A percentile compares a stretch with the other conserved stretches of the same genome.
These are phyloP conservation scores for Peronospora destructor DNA, from an alignment of 352 stramenopile genomes.

Conservation along the genomic window DNA sequence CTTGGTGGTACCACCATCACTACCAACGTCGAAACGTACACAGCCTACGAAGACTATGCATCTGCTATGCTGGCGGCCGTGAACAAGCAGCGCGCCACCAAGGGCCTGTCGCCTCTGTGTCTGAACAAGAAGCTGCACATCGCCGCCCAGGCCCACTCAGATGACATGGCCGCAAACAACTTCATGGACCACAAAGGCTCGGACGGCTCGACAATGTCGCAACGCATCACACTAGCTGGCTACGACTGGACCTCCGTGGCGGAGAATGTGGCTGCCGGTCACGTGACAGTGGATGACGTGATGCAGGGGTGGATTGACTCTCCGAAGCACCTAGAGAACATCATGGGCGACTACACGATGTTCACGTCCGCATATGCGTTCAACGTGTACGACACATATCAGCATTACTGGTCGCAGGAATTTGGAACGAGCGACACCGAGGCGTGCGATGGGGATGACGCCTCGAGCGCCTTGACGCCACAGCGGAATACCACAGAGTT, in stretches of 20 bases:
- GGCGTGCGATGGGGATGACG: conserved; percentile 8
- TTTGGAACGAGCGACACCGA: conserved; percentile 36
- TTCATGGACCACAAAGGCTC: conserved; percentile 42
- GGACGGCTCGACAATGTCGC: conserved; percentile 29
- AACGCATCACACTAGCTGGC: conserved; percentile 32
- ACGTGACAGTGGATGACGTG: conserved; percentile 25
- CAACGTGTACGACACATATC: conserved; percentile 23
- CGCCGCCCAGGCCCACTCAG: conserved; percentile 22
- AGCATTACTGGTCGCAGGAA: conserved; percentile 59
- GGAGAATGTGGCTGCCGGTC: conserved; percentile 34
- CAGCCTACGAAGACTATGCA: conserved; percentile 14
- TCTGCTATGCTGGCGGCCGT: conserved; percentile 30
- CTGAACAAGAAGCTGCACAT: conserved; percentile 30
- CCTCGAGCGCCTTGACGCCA: conserved; percentile 10
- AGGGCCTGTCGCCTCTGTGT: conserved; percentile 31
- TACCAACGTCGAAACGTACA: conserved; percentile 17
- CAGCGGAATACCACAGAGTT: conserved; percentile 12
- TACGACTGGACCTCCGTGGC: conserved; percentile 36
- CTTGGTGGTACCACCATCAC: conserved; percentile 8
- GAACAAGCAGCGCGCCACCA: conserved; percentile 39
- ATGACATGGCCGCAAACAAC: conserved; percentile 44
- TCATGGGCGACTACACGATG: conserved; percentile 36
- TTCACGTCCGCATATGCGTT: conserved; percentile 31
- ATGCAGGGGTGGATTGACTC: conserved; percentile 43
- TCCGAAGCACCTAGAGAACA: conserved; percentile 26